These are phyloP conservation scores for Pythium chondricola DNA, from an alignment of 352 stramenopile genomes.

Conservation along the genomic window DNA sequence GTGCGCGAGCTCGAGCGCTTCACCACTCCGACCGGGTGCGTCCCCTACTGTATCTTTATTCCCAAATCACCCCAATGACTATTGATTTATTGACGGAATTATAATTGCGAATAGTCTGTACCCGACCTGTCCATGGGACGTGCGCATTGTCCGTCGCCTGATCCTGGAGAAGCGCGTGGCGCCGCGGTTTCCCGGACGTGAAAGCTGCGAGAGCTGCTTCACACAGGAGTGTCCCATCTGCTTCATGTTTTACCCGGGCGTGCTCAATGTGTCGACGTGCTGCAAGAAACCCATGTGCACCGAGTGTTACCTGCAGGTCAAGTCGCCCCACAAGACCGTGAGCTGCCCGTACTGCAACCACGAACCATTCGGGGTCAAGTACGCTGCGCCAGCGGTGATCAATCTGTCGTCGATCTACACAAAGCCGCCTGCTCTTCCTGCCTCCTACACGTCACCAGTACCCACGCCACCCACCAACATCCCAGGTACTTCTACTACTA, in stretches of 20 bases:
- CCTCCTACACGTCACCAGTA: neutral
- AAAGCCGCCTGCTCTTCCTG: slow-evolving; percentile 1
- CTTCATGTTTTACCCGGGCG: slow-evolving; percentile 59
- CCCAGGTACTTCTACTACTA: no score
- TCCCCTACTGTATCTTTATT: neutral
- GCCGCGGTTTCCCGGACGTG: slow-evolving; percentile 58
- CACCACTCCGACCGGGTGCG: slow-evolving; percentile 53
- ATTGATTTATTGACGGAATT: neutral
- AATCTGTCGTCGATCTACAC: slow-evolving; percentile 40
- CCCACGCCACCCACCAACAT: slow-evolving; percentile 7
- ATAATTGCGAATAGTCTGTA: slow-evolving; percentile 43
- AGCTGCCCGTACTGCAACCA: slow-evolving; percentile 80
- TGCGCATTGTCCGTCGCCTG: slow-evolving; percentile 50
- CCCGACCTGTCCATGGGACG: slow-evolving; percentile 67
- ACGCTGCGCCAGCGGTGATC: slow-evolving; percentile 34
- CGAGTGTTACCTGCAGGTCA: slow-evolving; percentile 34
- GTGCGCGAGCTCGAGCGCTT: slow-evolving; percentile 64
- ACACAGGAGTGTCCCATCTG: slow-evolving; percentile 79
- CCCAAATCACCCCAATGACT: neutral
- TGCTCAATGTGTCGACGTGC: slow-evolving; percentile 29
- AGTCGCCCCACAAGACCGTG: slow-evolving; percentile 27
- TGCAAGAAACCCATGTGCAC: slow-evolving; percentile 36
- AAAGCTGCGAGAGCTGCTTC: slow-evolving; percentile 54
- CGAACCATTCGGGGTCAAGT: slow-evolving; percentile 49
- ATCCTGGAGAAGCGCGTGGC: slow-evolving; percentile 73